Evolutionary conservation across 495 filamentous ascomycete species (phyloP).

Genomic region (Aspergillus indologenus): DNA sequence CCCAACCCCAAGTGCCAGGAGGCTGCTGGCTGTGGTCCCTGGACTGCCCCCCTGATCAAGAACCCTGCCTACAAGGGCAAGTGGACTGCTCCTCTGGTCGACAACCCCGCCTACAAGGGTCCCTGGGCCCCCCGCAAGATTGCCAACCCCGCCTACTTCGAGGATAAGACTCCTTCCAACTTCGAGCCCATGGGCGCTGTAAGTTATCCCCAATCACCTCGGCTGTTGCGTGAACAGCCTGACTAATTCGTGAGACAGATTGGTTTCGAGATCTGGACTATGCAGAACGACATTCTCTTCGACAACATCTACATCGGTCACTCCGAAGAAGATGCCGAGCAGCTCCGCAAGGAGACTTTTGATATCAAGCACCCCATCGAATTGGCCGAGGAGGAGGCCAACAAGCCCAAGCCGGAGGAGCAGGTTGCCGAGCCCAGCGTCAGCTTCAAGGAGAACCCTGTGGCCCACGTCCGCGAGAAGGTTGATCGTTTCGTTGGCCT

Average conservation of each 20-base stretch:
- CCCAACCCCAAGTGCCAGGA: constrained; percentile 96
- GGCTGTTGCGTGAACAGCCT: background rate
- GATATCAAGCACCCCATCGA: constrained; percentile 87
- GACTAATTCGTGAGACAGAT: constrained; percentile 51
- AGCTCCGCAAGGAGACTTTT: constrained; percentile 88
- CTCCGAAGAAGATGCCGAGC: constrained; percentile 88
- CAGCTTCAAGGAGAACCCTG: constrained; percentile 89
- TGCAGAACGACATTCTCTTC: constrained; percentile 98
- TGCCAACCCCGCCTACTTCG: constrained; percentile 92
- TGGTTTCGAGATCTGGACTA: constrained; percentile 99
- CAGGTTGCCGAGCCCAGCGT: constrained; percentile 67
- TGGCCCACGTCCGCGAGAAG: constrained; percentile 87
- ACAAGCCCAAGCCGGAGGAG: constrained; percentile 74
- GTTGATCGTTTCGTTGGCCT: constrained; percentile 82
- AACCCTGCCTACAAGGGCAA: constrained; percentile 99
- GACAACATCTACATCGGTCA: constrained; percentile 99
- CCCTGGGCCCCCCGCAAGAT: constrained; percentile 94
- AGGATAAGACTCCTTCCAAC: constrained; percentile 96
- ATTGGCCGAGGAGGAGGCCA: constrained; percentile 75
- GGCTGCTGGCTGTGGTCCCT: constrained; percentile 89
- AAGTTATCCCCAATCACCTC: constrained; percentile 39
- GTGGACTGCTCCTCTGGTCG: constrained; percentile 90
- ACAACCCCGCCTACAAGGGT: constrained; percentile 99
- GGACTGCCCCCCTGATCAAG: constrained; percentile 87
- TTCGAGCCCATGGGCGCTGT: constrained; percentile 97